Evolutionary conservation across 331 rosid genomes (phyloP), one percentile per base, ranked within the genome.

Genomic region (Rosa hybrid): DNA sequence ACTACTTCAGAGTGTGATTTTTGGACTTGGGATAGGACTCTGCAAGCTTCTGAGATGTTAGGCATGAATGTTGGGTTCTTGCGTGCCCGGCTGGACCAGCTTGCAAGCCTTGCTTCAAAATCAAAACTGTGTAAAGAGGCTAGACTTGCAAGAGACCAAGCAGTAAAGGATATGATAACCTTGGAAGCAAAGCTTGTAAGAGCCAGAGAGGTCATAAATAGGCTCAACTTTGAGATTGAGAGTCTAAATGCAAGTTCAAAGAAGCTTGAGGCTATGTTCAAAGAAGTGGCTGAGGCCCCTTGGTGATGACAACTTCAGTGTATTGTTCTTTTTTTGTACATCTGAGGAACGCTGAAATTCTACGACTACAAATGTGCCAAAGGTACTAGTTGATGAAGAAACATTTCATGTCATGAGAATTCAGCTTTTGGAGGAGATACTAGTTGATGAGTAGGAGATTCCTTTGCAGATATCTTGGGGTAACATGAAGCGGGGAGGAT

Each of bases 11-110:
- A 67, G 14, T 85, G 78, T 3, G 48, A 77, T 38, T 81, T 89
- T 39, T 41, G 39, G 4, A 72, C 74, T 2, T 92, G 97, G 94
- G 82, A 74, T 44, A 82, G 65, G 82, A 90, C 90, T 44, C 46
- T 90, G 81, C 75, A 77, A n/a, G 86, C 86, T 39, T 87, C 89
- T 30, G 89, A 86, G 76, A 80, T 17, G 59, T 49, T 87, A 63
- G 94, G 92, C 14, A 88, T 92, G 94, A 83, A 86, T 4, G 81
- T 88, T 1, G 68, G 82, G 3, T 90, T 92, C 79, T 81, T 92
- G 68, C 78, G 62, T 20, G 23, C 50, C 74, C 90, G 92, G 79
- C 83, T 88, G 14, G 60, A 75, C 38, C 76, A 50, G 68, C 92
- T 91, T 21, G 11, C 59, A 39, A 48, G 59, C 46, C 71, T 88